A percentile compares a stretch with the other conserved stretches of the same genome.
Evolutionary conservation across 2,329 filamentous ascomycete genomes (phyloP).

Genomic region (Xylariaceae sp.): DNA sequence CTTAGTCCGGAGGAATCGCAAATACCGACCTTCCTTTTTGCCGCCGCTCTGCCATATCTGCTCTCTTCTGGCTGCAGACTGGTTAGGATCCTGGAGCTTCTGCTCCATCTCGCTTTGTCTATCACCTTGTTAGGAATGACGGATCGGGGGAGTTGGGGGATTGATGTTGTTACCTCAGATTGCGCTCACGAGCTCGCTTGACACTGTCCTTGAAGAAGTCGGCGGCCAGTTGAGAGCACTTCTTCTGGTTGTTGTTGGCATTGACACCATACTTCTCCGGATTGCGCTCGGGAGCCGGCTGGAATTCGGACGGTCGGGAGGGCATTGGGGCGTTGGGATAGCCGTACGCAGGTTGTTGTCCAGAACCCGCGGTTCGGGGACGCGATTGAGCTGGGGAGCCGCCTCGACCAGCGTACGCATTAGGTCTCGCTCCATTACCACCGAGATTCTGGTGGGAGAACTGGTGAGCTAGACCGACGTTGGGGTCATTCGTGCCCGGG

Average conservation of each 20-base stretch:
- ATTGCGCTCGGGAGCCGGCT: constrained; percentile 76
- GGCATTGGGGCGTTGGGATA: constrained; percentile 68
- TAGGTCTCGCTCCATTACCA: constrained; percentile 57
- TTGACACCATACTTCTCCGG: constrained; percentile 68
- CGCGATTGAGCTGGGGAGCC: constrained; percentile 63
- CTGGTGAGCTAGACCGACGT: constrained; percentile 87
- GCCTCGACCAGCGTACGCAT: constrained; percentile 63
- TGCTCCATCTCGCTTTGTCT: constrained; percentile 91
- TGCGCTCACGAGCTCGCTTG: constrained; percentile 88
- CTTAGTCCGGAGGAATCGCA: constrained; percentile 89
- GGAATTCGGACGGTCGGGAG: constrained; percentile 61
- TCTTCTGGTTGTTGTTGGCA: constrained; percentile 65
- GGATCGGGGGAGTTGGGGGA: neutral
- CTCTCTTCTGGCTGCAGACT: constrained; percentile 71
- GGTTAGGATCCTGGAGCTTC: constrained; percentile 70
- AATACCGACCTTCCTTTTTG: constrained; percentile 83
- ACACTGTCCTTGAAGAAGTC: constrained; percentile 99
- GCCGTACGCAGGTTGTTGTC: constrained; percentile 54
- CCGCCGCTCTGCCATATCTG: constrained; percentile 80
- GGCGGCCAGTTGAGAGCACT: constrained; percentile 64
- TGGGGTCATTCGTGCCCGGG: constrained; percentile 69
- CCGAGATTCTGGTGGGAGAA: constrained; percentile 95
- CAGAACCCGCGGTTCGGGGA: constrained; percentile 75
- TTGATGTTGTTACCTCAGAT: constrained; percentile 63
- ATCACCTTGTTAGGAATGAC: constrained; percentile 21